Evolutionary conservation across 352 stramenopile genomes (phyloP), one percentile per base, ranked within the genome.

Genomic region (Phytophthora kernoviae): DNA sequence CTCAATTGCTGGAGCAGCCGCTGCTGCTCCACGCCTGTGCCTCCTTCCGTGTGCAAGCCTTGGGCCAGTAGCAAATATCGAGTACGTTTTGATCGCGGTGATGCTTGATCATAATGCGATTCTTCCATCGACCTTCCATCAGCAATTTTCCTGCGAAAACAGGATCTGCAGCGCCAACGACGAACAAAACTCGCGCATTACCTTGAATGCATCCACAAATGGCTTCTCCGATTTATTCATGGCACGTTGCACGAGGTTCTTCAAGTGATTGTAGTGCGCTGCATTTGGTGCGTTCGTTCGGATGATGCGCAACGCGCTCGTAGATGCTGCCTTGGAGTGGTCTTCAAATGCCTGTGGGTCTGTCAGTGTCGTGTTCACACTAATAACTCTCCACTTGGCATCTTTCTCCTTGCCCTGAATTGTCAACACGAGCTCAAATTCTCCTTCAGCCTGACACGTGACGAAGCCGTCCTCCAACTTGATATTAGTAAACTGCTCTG

Each of bases 131-230:
- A 12, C 79, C 77, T 22, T 94, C 83, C 74, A 90, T 89, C 27
- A 93, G 51, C 43, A 93, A 53, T 45, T 89, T 90, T 30, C 86
- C 45, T 93, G 86, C 1, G 81, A 81, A 11, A 78, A 68, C 42
- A 94, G 49, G 60, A 95, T 89, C 61, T 92, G 82, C 32, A 95
- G 60, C 21, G 84, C 81, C 0, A 95, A 56, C 12, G 80, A 87
- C 27, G 81, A 92, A 47, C 84, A 93, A 51, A 95, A 95, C 55
- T 93, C 82, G 18, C 81, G 75, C 84, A 95, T 91, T 45, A 95
- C 79, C 44, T 76, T 73, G 52, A 91, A 91, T 11, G 86, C 86
- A 52, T 89, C 81, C 20, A 93, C 73, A 20, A 95, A 91, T 7
- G 86, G 86, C 37, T 67, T 79, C 9, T 81, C 68, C n/a, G 86